A percentile compares a stretch with the other conserved stretches of the same genome.
These are phyloP conservation scores for Phytophthora parvispora DNA, from an alignment of 352 stramenopile species.

Conservation along the genomic window DNA sequence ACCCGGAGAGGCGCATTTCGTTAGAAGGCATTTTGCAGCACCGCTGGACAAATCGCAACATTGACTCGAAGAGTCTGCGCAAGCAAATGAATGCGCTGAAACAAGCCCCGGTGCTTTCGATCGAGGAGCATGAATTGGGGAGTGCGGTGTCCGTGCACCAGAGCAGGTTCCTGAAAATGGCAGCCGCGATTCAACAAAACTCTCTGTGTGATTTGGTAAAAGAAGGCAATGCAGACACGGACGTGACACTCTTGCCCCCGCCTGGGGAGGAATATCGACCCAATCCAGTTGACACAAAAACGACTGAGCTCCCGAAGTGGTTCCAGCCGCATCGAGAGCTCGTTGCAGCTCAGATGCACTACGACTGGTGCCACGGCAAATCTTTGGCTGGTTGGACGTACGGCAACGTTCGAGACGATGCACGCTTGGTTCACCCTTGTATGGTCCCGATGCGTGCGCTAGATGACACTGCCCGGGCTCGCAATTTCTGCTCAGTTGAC, in stretches of 20 bases:
- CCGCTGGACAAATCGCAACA: slow-evolving; percentile 73
- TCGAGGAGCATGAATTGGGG: slow-evolving; percentile 59
- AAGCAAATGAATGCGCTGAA: slow-evolving; percentile 58
- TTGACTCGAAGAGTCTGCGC: slow-evolving; percentile 59
- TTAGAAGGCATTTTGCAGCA: slow-evolving; percentile 79
- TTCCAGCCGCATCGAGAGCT: slow-evolving; percentile 40
- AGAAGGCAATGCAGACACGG: slow-evolving; percentile 4
- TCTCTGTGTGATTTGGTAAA: slow-evolving; percentile 16
- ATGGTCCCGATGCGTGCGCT: slow-evolving; percentile 66
- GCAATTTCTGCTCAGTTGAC: slow-evolving; percentile 60
- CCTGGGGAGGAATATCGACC: slow-evolving; percentile 38
- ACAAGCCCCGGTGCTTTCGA: slow-evolving; percentile 36
- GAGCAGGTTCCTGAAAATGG: slow-evolving; percentile 44
- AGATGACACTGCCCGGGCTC: slow-evolving; percentile 34
- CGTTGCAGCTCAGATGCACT: slow-evolving; percentile 70
- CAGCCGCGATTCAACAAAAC: slow-evolving; percentile 40
- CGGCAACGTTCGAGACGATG: slow-evolving; percentile 50
- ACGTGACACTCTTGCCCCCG: background rate
- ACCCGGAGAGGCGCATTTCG: slow-evolving; percentile 75
- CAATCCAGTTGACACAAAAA: slow-evolving; percentile 45
- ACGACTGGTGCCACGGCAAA: slow-evolving; percentile 72
- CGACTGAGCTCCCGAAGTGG: slow-evolving; percentile 40
- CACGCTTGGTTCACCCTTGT: slow-evolving; percentile 51
- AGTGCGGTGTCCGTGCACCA: slow-evolving; percentile 71
- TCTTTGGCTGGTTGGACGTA: slow-evolving; percentile 55